Evolutionary conservation across 768 basidiomycete genomes (phyloP).

Genomic region (Agrocybe praecox): DNA sequence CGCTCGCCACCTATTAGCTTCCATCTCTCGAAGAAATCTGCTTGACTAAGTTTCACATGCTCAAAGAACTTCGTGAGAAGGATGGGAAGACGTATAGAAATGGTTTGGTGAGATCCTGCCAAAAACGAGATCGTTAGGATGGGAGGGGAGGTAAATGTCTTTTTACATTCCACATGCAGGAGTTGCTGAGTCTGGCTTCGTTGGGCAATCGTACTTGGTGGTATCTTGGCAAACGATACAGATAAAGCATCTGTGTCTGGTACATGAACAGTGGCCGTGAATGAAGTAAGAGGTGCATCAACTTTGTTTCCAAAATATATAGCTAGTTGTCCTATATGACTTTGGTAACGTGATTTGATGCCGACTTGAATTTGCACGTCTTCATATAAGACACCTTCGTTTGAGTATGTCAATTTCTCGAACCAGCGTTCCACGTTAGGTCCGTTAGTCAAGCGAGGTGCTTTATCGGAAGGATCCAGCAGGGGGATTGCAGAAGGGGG

Average conservation of each 20-base stretch:
- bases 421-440: constrained; percentile 90
- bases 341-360: constrained; percentile 95
- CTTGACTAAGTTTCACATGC: constrained; percentile 79
- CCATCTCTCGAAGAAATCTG: constrained; percentile 98
- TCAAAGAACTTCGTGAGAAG: constrained; percentile 92
- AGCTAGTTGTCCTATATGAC: constrained; percentile 90
- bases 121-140: constrained; percentile 88
- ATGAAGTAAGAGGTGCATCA: constrained; percentile 83
- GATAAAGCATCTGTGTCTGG: constrained; percentile 76
- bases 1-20: constrained; percentile 96
- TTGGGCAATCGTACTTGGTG: constrained; percentile 77
- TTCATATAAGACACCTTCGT: constrained; percentile 94
- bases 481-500: constrained; percentile 16
- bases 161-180: constrained; percentile 94
- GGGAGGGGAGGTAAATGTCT: constrained; percentile 75
- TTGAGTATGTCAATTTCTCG: constrained; percentile 74
- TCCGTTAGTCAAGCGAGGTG: constrained; percentile 61
- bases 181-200: constrained; percentile 92
- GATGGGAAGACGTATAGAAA: constrained; percentile 84
- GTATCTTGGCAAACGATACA: constrained; percentile 88
- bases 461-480: constrained; percentile 29
- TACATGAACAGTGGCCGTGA: constrained; percentile 81
- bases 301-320: constrained; percentile 97
- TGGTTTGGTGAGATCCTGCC: constrained; percentile 87
- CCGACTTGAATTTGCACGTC: constrained; percentile 96